phyloP scores from a whole-genome alignment of 1,284 basidiomycete genomes.

The Rhodotorula glutinis region DNA sequence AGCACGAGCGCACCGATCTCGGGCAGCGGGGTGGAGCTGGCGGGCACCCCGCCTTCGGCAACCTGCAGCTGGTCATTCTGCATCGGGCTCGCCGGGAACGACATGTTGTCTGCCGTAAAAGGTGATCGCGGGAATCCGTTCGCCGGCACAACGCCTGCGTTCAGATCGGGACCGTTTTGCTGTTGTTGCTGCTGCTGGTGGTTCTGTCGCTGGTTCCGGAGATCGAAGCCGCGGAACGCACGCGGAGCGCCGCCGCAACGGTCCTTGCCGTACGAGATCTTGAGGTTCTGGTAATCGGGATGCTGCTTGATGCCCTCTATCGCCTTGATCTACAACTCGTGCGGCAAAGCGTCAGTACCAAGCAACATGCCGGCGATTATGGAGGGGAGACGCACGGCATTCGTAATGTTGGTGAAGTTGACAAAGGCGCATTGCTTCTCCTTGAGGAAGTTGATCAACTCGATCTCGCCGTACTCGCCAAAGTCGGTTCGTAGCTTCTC shows the following conservation, averaged over 20 bases:
- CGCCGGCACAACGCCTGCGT: background rate
- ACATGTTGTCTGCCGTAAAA: conserved; percentile 14
- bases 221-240: conserved; percentile 31
- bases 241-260: conserved; percentile 62
- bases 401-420: conserved; percentile 83
- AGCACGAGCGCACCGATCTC: conserved; percentile 31
- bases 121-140: conserved; percentile 23
- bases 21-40: conserved; percentile 13
- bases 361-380: too few relatives aligned
- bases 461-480: conserved; percentile 87
- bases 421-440: conserved; percentile 96
- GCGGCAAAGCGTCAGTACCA: too few relatives aligned
- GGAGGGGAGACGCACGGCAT: conserved; percentile 54
- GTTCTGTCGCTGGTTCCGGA: conserved; percentile 25
- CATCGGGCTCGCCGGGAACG: conserved; percentile 23
- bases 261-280: conserved; percentile 80
- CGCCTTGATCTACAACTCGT: conserved; percentile 87
- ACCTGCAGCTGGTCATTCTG: conserved; percentile 11
- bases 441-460: conserved; percentile 89
- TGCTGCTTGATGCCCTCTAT: conserved; percentile 80
- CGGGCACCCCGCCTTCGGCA: conserved; percentile 1
- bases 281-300: conserved; percentile 43
- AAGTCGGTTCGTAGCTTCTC: conserved; percentile 84
- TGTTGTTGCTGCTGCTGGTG: background rate
- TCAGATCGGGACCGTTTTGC: background rate